phyloP scores from a whole-genome alignment of 2,329 filamentous ascomycete genomes.

The Fusarium succisae region DNA sequence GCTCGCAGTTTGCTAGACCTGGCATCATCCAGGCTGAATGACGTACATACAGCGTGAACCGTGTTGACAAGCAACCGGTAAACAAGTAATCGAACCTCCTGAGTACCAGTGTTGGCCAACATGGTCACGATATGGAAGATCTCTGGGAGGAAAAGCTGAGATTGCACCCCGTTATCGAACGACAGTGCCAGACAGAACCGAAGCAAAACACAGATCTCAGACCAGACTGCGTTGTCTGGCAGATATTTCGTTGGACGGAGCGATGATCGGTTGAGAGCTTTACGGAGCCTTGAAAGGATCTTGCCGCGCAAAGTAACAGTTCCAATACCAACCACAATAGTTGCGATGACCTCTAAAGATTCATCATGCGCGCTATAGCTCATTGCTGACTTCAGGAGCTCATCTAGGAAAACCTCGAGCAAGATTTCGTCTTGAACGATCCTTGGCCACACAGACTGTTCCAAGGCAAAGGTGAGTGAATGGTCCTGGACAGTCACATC shows the following conservation, averaged over 20 bases:
- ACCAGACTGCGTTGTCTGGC: slow-evolving; percentile 74
- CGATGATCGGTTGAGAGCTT: slow-evolving; percentile 73
- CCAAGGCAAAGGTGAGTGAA: slow-evolving; percentile 66
- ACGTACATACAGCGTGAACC: slow-evolving; percentile 73
- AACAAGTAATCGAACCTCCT: slow-evolving; percentile 66
- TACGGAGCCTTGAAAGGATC: slow-evolving; percentile 71
- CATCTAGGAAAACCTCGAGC: slow-evolving; percentile 73
- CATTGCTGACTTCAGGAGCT: slow-evolving; percentile 71
- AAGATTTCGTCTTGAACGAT: slow-evolving; percentile 72
- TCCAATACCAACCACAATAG: slow-evolving; percentile 70
- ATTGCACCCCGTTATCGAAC: slow-evolving; percentile 73
- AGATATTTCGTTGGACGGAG: slow-evolving; percentile 71
- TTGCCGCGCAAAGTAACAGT: slow-evolving; percentile 73
- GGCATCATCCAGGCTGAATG: slow-evolving; percentile 69
- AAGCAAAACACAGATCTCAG: slow-evolving; percentile 73
- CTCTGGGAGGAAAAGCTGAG: slow-evolving; percentile 74
- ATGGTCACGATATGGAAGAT: slow-evolving; percentile 77
- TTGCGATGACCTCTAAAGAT: slow-evolving; percentile 67
- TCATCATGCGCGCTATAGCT: slow-evolving; percentile 66
- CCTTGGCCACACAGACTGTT: slow-evolving; percentile 72
- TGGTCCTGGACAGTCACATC: slow-evolving; percentile 71
- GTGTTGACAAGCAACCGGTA: slow-evolving; percentile 73
- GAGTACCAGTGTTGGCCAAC: slow-evolving; percentile 71
- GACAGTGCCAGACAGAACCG: slow-evolving; percentile 73
- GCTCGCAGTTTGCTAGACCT: slow-evolving; percentile 64